Percentiles rank a stretch among this genome's conserved stretches.
Evolutionary conservation across 805 yeast genomes (phyloP).

Genomic region (Middelhovenomyces tepae): DNA sequence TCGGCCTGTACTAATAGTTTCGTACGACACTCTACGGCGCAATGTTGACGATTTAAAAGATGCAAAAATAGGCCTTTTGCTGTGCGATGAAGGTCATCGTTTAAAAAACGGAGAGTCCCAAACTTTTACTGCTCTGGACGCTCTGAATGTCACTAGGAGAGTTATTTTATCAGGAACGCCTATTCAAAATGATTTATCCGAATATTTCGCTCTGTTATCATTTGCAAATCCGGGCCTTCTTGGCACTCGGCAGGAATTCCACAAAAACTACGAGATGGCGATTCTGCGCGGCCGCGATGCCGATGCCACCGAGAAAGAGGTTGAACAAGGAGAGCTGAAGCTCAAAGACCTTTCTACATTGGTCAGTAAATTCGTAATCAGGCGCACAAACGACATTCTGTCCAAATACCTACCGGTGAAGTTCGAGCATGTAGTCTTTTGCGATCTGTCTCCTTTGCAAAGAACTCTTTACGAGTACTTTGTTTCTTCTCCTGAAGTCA

Average conservation of each 20-base stretch:
- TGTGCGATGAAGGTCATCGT: conserved; percentile 84
- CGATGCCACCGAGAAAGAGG: conserved; percentile 72
- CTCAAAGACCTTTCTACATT: conserved; percentile 59
- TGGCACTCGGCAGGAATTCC: conserved; percentile 76
- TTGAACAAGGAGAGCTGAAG: conserved; percentile 57
- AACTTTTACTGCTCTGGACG: conserved; percentile 78
- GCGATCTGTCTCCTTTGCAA: conserved; percentile 75
- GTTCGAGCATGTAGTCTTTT: conserved; percentile 94
- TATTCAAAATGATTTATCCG: conserved; percentile 89
- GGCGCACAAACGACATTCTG: conserved; percentile 90
- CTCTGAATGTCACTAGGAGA: conserved; percentile 77
- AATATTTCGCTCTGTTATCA: conserved; percentile 79
- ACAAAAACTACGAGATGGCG: conserved; percentile 72
- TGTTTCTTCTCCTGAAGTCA: conserved; percentile 70
- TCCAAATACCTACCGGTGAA: conserved; percentile 92
- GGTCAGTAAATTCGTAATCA: conserved; percentile 83
- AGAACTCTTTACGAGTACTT: conserved; percentile 59
- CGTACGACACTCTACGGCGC: conserved; percentile 86
- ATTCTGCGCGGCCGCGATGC: conserved; percentile 87
- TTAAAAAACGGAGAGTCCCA: conserved; percentile 83
- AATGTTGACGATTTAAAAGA: conserved; percentile 67
- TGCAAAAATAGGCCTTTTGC: conserved; percentile 74
- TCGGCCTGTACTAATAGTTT: conserved; percentile 85
- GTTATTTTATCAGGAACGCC: conserved; percentile 96
- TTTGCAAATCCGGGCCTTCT: conserved; percentile 92